Evolutionary conservation across 768 basidiomycete species (phyloP).

Genomic region (Rhodotorula diobovata): DNA sequence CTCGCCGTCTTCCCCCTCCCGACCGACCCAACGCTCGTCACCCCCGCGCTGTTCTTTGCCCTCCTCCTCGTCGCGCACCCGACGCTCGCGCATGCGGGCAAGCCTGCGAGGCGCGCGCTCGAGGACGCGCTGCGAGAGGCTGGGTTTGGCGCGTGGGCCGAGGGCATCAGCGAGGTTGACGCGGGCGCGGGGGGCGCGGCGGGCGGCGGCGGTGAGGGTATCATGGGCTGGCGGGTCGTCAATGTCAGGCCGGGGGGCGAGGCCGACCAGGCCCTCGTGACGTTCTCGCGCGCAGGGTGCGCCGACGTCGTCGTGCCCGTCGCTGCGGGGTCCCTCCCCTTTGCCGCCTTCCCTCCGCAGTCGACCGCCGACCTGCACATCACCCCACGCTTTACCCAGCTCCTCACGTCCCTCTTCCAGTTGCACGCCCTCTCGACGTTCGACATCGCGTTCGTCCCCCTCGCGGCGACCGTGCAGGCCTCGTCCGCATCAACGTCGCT

Average conservation of each 20-base stretch:
- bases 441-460: constrained; percentile 32
- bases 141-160: constrained; percentile 6
- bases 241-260: not conserved
- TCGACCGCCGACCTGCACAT: constrained; percentile 2
- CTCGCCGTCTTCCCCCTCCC: constrained; percentile 28
- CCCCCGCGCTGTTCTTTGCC: not conserved
- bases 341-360: constrained; percentile 5
- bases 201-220: not conserved
- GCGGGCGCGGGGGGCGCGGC: rapidly evolving
- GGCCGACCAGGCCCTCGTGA: not conserved
- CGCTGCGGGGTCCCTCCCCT: constrained; percentile 5
- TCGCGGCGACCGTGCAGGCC: not conserved
- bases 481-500: constrained; percentile 28
- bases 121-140: not conserved
- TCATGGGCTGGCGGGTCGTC: constrained; percentile 14
- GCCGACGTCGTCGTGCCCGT: not conserved
- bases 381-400: constrained; percentile 25
- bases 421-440: constrained; percentile 19
- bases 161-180: constrained; percentile 4
- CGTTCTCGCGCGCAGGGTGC: constrained; percentile 1
- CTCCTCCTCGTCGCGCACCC: constrained; percentile 28
- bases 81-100: constrained; percentile 2
- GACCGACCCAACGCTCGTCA: not conserved
- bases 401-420: constrained; percentile 29
- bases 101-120: not conserved